Evolutionary conservation across 441 rosid genomes (phyloP), one percentile per base, ranked within the genome.

Genomic region (Pelargonium cotyledonis): DNA sequence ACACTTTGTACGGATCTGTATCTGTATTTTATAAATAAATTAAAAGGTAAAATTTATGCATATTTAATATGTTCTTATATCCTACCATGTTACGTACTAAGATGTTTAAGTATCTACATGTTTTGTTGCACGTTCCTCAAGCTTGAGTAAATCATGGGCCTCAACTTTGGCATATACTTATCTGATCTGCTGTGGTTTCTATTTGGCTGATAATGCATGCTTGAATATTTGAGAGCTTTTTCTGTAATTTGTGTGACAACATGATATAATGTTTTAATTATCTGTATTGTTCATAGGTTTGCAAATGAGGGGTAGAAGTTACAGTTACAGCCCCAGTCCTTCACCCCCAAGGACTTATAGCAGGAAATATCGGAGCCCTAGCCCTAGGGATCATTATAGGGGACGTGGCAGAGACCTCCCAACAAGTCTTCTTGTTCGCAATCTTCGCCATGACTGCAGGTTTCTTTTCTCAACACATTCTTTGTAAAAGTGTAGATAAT

Each of bases 351-450:
- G 96, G 83, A 79, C 76, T 65, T 82, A 82, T 73, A 76, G 86
- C 57, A 81, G 90, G 83, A 85, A 88, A 70, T 71, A 26, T 65
- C 77, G 79, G 44, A 93, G 89, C 77, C 91, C 96, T 47, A 89
- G 87, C 78, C 92, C 95, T 0, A 78, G 83, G 78, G 87, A 75
- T 68, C 83, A 76, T 10, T 79, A 83, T 76, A 78, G 86, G 19
- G 71, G 82, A 38, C 82, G 80, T 51, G 72, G 76, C 64, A 83
- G 87, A 73, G 97, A 91, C 72, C 82, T 83, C 67, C 96, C 95
- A 5, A 87, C 90, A 3, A 91, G 99, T 80, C 92, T 94, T 49
- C 82, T 94, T 41, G 97, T 94, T 83, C 97, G 96, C 51, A 94
- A 89, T 73, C 96, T 94, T 72, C 82, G 83, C 12, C 91, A 69